Evolutionary conservation across 305 asterid species (phyloP).

Genomic region (Fraxinus baroniana): DNA sequence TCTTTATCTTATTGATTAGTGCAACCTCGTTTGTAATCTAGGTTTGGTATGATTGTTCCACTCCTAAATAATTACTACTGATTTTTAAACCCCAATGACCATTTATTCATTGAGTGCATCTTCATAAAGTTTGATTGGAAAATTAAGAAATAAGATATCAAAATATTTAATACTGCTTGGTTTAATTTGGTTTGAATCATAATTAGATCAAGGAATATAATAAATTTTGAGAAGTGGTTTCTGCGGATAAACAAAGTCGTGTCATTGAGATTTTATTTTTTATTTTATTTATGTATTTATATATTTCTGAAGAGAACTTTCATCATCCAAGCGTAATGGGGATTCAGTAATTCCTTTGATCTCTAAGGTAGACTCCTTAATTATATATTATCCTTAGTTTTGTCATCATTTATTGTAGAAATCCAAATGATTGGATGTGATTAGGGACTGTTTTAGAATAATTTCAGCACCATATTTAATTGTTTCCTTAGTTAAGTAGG

Average conservation of each 20-base stretch:
- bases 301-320: neutral
- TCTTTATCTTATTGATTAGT: neutral
- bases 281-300: neutral
- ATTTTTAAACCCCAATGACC: neutral
- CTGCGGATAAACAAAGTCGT: neutral
- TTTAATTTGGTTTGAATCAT: neutral
- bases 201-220: neutral
- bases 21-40: neutral
- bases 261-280: neutral
- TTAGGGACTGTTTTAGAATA: no score
- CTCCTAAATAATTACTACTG: neutral
- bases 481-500: no score
- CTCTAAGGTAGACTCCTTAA: neutral
- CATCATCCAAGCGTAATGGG: neutral
- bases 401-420: neutral
- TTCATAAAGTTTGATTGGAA: neutral
- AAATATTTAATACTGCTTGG: neutral
- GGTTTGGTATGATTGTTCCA: neutral
- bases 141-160: neutral
- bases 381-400: neutral
- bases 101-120: neutral
- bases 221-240: neutral
- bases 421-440: no score
- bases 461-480: no score
- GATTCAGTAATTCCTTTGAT: neutral